phyloP scores from a whole-genome alignment of 192 early-diverging fungal species.

The Funneliformis geosporum region DNA sequence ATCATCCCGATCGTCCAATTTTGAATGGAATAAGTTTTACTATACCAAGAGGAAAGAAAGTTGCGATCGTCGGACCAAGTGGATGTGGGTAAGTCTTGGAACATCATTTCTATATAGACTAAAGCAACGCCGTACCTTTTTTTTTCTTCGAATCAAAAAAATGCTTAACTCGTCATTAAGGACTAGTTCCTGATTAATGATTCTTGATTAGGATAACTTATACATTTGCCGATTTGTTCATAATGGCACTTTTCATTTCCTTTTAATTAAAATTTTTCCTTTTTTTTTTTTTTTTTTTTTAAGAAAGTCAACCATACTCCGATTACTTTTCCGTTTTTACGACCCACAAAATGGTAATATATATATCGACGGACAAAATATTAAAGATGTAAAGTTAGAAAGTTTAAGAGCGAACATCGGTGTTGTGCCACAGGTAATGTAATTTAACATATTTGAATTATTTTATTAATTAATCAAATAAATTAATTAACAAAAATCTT shows the following conservation, averaged over 20 bases:
- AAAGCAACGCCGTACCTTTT: background rate
- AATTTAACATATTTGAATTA: background rate
- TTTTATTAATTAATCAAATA: background rate
- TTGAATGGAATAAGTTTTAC: conserved; percentile 70
- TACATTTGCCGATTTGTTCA: conserved; percentile 30
- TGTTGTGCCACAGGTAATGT: conserved; percentile 75
- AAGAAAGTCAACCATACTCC: conserved; percentile 81
- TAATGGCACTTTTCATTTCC: conserved; percentile 31
- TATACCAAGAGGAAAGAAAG: conserved; percentile 81
- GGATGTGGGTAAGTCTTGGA: conserved; percentile 77
- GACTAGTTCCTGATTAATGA: background rate
- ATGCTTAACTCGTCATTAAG: background rate
- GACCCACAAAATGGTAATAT: conserved; percentile 83
- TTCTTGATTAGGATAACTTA: background rate
- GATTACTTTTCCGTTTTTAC: conserved; percentile 92
- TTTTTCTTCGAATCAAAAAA: background rate
- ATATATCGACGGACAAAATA: conserved; percentile 81
- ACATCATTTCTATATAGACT: conserved; percentile 25
- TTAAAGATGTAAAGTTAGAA: conserved; percentile 76
- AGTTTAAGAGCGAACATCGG: conserved; percentile 79
- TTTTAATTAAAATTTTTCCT: too few species aligned
- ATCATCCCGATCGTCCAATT: conserved; percentile 67
- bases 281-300: conserved; percentile 55
- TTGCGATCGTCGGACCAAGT: conserved; percentile 91
- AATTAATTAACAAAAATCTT: too few species aligned